Conservation (phyloP, 345 rosid genomes). For the Kernera saxatilis region DNA sequence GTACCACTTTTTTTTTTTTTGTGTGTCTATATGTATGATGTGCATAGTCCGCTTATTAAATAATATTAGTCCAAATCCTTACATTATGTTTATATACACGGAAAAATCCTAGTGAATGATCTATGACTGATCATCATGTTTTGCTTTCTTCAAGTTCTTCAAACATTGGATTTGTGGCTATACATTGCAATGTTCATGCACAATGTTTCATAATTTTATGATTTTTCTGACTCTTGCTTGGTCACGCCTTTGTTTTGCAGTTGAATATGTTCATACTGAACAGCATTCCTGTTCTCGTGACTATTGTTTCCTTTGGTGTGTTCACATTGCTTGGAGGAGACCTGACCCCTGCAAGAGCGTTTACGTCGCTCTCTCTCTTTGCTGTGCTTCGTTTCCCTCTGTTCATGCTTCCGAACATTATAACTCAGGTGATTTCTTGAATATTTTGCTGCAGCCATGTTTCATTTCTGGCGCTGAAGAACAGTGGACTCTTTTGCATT, state of each 20-base stretch:
- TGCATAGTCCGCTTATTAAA: background rate
- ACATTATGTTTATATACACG: background rate
- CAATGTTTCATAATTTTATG: background rate
- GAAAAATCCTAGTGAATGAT: background rate
- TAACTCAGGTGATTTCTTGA: slow-evolving; percentile 69
- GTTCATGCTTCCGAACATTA: slow-evolving; percentile 88
- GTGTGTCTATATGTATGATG: background rate
- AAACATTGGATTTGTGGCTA: background rate
- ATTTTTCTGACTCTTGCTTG: slow-evolving; percentile 28
- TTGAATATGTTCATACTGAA: slow-evolving; percentile 73
- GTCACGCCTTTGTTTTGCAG: slow-evolving; percentile 45
- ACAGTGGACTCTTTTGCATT: background rate
- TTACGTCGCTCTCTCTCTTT: slow-evolving; percentile 93
- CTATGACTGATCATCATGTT: background rate
- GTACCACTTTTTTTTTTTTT: background rate
- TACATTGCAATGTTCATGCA: background rate
- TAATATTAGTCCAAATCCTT: background rate
- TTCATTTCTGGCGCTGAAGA: background rate
- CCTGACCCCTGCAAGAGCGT: slow-evolving; percentile 95
- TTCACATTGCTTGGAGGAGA: slow-evolving; percentile 97
- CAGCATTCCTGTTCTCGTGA: slow-evolving; percentile 91
- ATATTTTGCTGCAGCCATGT: background rate
- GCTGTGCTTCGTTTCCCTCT: slow-evolving; percentile 96
- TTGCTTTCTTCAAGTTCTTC: background rate
- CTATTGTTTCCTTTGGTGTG: slow-evolving; percentile 86